Evolutionary conservation across 306 rosid species (phyloP).

Genomic region (Mimosa bimucronata): DNA sequence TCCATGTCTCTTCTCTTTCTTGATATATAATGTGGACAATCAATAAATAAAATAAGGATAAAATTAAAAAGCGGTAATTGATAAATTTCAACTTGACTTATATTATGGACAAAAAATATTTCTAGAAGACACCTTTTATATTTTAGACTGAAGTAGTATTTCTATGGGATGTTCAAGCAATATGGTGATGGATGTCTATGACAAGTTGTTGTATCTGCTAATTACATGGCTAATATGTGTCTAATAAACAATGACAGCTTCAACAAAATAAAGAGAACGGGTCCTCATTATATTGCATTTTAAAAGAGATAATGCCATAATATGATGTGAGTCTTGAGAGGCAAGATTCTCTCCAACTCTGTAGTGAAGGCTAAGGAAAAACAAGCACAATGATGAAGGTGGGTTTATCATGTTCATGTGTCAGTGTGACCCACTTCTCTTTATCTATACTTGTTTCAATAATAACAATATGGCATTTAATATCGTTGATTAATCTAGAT

Average conservation of each 20-base stretch:
- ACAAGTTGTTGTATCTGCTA: neutral
- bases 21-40: too few species aligned
- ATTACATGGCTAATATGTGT: neutral
- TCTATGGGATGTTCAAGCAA: too few species aligned
- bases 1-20: too few species aligned
- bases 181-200: neutral
- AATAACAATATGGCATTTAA: too few species aligned
- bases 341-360: neutral
- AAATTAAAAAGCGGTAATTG: too few species aligned
- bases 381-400: neutral
- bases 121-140: too few species aligned
- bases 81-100: too few species aligned
- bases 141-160: too few species aligned
- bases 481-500: too few species aligned
- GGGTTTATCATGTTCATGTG: neutral
- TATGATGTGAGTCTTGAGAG: neutral
- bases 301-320: neutral
- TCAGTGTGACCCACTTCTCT: neutral
- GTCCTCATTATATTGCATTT: neutral
- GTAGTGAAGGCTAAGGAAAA: neutral
- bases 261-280: neutral
- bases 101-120: too few species aligned
- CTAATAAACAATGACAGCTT: neutral
- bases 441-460: neutral
- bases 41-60: too few species aligned